phyloP scores from a whole-genome alignment of 2,329 filamentous ascomycete species.

The Tolypocladium amazonense region DNA sequence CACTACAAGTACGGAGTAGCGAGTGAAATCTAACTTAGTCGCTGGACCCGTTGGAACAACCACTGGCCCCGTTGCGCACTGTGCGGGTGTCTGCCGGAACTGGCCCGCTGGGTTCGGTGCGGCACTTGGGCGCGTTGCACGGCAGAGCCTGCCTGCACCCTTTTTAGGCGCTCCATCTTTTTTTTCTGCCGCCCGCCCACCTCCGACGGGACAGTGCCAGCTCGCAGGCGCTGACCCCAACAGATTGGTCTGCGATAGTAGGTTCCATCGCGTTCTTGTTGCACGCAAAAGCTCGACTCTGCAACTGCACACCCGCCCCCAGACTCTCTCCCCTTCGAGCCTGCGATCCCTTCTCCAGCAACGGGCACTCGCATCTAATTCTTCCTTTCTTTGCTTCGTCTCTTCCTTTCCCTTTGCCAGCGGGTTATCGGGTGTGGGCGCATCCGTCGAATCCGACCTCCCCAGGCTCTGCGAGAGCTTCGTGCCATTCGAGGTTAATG shows the following conservation, averaged over 20 bases:
- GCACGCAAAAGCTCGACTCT: background rate
- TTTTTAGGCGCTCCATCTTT: background rate
- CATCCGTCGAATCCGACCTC: background rate
- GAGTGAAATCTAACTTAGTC: no score
- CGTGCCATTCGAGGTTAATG: background rate
- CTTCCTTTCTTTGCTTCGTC: background rate
- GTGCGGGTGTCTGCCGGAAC: background rate
- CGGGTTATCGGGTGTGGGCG: background rate
- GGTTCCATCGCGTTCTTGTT: background rate
- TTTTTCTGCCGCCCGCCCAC: background rate
- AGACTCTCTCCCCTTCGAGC: background rate
- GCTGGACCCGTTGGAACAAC: no score
- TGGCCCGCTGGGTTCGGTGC: background rate
- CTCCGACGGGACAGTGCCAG: background rate
- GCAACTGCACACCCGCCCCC: background rate
- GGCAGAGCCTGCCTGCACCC: no score
- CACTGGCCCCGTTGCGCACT: background rate
- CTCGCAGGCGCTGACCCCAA: conserved; percentile 1
- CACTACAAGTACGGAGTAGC: no score
- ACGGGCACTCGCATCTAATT: background rate
- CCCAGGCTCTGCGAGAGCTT: background rate
- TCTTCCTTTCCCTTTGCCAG: background rate
- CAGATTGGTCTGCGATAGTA: background rate
- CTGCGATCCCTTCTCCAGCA: background rate
- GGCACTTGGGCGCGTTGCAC: background rate